A percentile compares a stretch with the other conserved stretches of the same genome.
These are phyloP conservation scores for Amniculicola lignicola DNA, from an alignment of 495 filamentous ascomycete genomes.

Conservation along the genomic window DNA sequence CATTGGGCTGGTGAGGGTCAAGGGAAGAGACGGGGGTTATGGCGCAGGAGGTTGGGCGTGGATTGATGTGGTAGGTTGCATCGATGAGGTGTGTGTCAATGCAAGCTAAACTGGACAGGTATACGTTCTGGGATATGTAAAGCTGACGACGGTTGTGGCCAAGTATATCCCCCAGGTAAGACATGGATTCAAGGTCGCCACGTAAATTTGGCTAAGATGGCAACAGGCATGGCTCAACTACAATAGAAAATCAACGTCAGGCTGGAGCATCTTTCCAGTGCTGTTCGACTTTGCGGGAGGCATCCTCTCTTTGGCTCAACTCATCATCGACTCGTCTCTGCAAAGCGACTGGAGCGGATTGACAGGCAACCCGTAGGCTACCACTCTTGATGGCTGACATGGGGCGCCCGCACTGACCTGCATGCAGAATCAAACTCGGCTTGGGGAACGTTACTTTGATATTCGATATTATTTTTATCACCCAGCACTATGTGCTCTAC, in stretches of 20 bases:
- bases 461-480: slow-evolving; percentile 83
- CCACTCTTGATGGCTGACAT: neutral
- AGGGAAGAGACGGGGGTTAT: slow-evolving; percentile 53
- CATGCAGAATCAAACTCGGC: slow-evolving; percentile 69
- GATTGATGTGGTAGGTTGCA: slow-evolving; percentile 69
- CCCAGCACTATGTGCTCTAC: slow-evolving; percentile 71
- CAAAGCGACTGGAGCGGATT: slow-evolving; percentile 86
- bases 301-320: slow-evolving; percentile 74
- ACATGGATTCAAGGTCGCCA: no score
- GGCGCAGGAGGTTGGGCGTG: slow-evolving; percentile 61
- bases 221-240: slow-evolving; percentile 69
- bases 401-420: neutral
- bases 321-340: slow-evolving; percentile 78
- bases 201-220: no score
- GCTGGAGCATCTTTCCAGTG: slow-evolving; percentile 84
- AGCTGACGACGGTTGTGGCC: slow-evolving; percentile 79
- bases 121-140: slow-evolving; percentile 80
- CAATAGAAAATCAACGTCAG: slow-evolving; percentile 72
- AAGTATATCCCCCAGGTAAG: slow-evolving; percentile 97
- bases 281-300: slow-evolving; percentile 82
- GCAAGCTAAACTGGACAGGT: slow-evolving; percentile 49
- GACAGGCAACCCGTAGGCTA: slow-evolving; percentile 57
- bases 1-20: slow-evolving; percentile 51
- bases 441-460: slow-evolving; percentile 77
- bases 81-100: slow-evolving; percentile 3